Conservation (phyloP, 371 early-diverging fungal species). For the Mucor racemosus region DNA sequence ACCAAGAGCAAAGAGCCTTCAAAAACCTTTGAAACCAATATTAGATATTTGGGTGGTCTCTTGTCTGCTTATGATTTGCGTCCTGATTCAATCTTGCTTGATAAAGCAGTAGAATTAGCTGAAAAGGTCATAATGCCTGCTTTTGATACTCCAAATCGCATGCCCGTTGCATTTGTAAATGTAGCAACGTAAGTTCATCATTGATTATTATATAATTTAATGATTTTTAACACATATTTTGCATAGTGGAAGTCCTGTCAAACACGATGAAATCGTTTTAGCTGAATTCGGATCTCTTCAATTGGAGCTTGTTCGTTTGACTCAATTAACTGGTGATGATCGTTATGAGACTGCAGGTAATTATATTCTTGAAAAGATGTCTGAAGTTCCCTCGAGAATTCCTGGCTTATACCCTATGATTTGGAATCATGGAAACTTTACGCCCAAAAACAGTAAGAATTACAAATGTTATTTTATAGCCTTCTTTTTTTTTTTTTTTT, state of each 20-base stretch:
- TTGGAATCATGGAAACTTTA: conserved; percentile 39
- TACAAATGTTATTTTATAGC: neutral
- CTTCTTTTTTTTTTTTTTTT: too few relatives aligned
- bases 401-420: conserved; percentile 81
- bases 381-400: conserved; percentile 44
- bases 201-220: conserved; percentile 21
- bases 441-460: conserved; percentile 54
- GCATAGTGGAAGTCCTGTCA: conserved; percentile 22
- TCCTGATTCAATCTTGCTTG: conserved; percentile 62
- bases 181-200: conserved; percentile 31
- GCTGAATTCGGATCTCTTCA: conserved; percentile 91
- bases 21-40: conserved; percentile 78
- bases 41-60: conserved; percentile 79
- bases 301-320: conserved; percentile 85
- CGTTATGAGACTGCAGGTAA: conserved; percentile 71
- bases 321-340: conserved; percentile 74
- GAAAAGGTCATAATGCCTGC: conserved; percentile 49
- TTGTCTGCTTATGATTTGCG: conserved; percentile 66
- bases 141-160: conserved; percentile 63
- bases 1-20: conserved; percentile 23
- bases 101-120: conserved; percentile 35
- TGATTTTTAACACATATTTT: conserved; percentile 13
- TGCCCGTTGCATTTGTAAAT: conserved; percentile 81
- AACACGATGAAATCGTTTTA: conserved; percentile 54
- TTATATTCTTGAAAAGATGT: conserved; percentile 62